Percentiles rank a stretch among this genome's conserved stretches.
These are phyloP conservation scores for Naganishia liquefaciens DNA, from an alignment of 1,284 basidiomycete species.

Conservation along the genomic window DNA sequence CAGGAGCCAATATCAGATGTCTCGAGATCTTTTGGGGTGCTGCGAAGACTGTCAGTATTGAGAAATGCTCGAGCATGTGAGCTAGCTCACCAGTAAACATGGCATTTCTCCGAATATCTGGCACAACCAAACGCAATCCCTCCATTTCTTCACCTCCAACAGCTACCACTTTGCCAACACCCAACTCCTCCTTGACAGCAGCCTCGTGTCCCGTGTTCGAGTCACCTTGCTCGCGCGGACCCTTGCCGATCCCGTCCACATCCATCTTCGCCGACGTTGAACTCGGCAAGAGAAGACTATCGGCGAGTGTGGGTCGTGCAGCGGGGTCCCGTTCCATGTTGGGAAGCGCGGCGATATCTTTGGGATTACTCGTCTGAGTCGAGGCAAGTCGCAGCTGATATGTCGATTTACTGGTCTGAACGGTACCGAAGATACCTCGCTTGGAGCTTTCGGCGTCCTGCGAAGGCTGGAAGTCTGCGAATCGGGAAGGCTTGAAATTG, in stretches of 20 bases:
- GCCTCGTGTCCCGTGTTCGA: constrained; percentile 22
- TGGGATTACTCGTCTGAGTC: constrained; percentile 23
- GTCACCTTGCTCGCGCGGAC: constrained; percentile 32
- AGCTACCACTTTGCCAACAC: constrained; percentile 32
- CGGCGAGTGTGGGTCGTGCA: constrained; percentile 40
- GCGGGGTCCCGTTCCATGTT: constrained; percentile 41
- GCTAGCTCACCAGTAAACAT: constrained; percentile 44
- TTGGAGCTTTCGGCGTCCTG: constrained; percentile 24
- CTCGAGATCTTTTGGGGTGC: constrained; percentile 46
- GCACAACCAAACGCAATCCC: constrained; percentile 49
- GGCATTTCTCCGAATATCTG: constrained; percentile 39
- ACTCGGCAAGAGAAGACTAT: constrained; percentile 29
- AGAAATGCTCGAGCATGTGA: no score
- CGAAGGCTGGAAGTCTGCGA: constrained; percentile 31
- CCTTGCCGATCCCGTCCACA: constrained; percentile 31
- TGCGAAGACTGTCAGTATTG: constrained; percentile 28
- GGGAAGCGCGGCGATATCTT: constrained; percentile 33
- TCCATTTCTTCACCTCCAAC: constrained; percentile 49
- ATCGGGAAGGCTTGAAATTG: constrained; percentile 48
- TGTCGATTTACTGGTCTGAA: constrained; percentile 39
- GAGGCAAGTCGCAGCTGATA: constrained; percentile 42
- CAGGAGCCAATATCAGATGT: constrained; percentile 45
- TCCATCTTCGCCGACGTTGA: constrained; percentile 40
- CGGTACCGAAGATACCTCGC: constrained; percentile 35
- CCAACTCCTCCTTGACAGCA: constrained; percentile 32